Evolutionary conservation across 768 basidiomycete species (phyloP).

Genomic region (Leccinum sublutescens): DNA sequence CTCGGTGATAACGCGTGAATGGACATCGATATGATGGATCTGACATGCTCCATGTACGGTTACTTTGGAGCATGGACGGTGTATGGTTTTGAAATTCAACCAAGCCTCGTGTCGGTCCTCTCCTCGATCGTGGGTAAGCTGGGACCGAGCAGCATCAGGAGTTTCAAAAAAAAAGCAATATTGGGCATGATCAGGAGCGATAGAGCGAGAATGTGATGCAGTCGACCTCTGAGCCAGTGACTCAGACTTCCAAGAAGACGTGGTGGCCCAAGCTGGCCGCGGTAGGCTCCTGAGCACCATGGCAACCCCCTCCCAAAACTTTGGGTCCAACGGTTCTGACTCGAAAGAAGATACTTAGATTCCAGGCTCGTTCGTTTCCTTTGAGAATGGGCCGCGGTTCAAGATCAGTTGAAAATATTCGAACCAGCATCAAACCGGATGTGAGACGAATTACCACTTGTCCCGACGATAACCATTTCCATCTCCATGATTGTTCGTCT

Average conservation of each 20-base stretch:
- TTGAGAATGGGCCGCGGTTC: not conserved
- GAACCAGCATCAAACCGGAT: not conserved
- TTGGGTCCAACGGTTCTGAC: not conserved
- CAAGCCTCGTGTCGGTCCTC: conserved; percentile 17
- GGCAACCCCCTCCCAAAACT: conserved; percentile 2
- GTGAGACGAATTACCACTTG: not conserved
- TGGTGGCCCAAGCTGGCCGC: not conserved
- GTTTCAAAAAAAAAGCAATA: not conserved
- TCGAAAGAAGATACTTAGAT: not conserved
- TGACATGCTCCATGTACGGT: not conserved
- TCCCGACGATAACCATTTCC: not conserved
- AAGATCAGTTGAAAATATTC: not conserved
- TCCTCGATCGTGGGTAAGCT: conserved; percentile 13
- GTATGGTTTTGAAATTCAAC: not conserved
- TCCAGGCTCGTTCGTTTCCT: not conserved
- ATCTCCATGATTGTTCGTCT: not conserved
- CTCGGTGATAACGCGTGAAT: conserved; percentile 20
- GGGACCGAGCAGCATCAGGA: too few relatives aligned
- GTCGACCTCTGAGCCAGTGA: conserved; percentile 14
- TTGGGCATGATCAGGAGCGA: too few relatives aligned
- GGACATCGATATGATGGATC: not conserved
- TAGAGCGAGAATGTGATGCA: conserved; percentile 9
- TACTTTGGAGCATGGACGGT: not conserved
- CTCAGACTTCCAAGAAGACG: not conserved
- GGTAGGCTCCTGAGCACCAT: not conserved